Percentiles rank a stretch among this genome's conserved stretches.
These are phyloP conservation scores for Aspergillus novofumigatus DNA, from an alignment of 2,329 filamentous ascomycete species.

Conservation along the genomic window DNA sequence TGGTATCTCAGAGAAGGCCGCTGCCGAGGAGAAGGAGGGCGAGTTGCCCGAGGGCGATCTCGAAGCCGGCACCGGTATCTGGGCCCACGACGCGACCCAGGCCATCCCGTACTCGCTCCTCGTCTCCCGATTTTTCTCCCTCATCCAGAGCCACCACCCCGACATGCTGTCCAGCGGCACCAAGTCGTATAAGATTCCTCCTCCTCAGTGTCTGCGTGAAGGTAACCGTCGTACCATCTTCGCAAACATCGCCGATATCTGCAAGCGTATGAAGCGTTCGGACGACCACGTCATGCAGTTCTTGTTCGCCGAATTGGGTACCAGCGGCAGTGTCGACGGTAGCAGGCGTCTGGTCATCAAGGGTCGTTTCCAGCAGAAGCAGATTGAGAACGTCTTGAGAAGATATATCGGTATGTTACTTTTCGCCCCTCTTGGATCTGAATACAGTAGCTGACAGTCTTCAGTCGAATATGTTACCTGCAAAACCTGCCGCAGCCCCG, in stretches of 20 bases:
- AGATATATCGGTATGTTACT: constrained; percentile 78
- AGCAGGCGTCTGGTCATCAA: constrained; percentile 93
- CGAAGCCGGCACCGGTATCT: constrained; percentile 84
- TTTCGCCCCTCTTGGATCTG: not conserved
- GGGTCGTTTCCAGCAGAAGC: constrained; percentile 99
- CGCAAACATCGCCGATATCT: constrained; percentile 97
- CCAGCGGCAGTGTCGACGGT: constrained; percentile 90
- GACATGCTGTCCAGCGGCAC: constrained; percentile 84
- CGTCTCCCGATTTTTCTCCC: constrained; percentile 87
- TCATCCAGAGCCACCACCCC: constrained; percentile 92
- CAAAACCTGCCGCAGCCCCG: constrained; percentile 93
- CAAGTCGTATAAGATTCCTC: constrained; percentile 98
- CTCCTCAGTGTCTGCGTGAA: constrained; percentile 97
- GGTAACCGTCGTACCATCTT: constrained; percentile 99
- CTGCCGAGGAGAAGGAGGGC: constrained; percentile 52
- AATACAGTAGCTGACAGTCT: constrained; percentile 3
- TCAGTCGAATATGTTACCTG: constrained; percentile 94
- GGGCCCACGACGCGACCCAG: constrained; percentile 74
- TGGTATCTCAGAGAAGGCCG: constrained; percentile 56
- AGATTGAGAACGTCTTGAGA: constrained; percentile 94
- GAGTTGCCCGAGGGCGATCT: constrained; percentile 68
- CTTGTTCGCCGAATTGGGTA: constrained; percentile 96
- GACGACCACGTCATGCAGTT: constrained; percentile 98
- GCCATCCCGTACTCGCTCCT: constrained; percentile 81
- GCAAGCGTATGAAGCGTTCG: constrained; percentile 98